Evolutionary conservation across 148 eudicot species (phyloP).

Genomic region (Silene conica): DNA sequence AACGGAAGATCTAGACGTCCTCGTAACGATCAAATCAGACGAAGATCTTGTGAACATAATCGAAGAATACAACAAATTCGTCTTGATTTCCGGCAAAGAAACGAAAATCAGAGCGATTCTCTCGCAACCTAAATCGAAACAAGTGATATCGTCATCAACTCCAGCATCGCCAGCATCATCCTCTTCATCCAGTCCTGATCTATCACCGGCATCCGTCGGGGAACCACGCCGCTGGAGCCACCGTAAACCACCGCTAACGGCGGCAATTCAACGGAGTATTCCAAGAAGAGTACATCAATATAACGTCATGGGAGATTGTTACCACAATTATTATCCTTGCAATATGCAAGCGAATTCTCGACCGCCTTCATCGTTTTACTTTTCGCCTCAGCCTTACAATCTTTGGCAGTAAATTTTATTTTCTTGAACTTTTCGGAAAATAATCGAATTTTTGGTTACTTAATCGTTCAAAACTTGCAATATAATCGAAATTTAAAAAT

Average conservation of each 20-base stretch:
- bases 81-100: conserved; percentile 29
- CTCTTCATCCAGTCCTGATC: conserved; percentile 26
- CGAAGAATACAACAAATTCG: conserved; percentile 61
- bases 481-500: not conserved
- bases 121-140: conserved; percentile 29
- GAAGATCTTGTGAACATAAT: conserved; percentile 58
- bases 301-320: conserved; percentile 20
- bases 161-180: conserved; percentile 32
- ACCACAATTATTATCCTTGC: conserved; percentile 25
- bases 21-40: conserved; percentile 59
- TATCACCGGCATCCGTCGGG: conserved; percentile 23
- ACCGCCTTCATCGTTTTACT: conserved; percentile 19
- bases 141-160: conserved; percentile 19
- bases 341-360: conserved; percentile 25
- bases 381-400: conserved; percentile 19
- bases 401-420: conserved; percentile 18
- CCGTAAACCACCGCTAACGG: conserved; percentile 7
- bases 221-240: conserved; percentile 20
- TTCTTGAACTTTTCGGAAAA: not conserved
- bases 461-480: not conserved
- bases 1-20: conserved; percentile 63
- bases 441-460: not conserved
- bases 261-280: not conserved
- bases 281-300: not conserved
- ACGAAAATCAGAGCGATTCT: conserved; percentile 71